These are phyloP conservation scores for Xylaria sp. DNA, from an alignment of 2,329 filamentous ascomycete genomes.

Conservation along the genomic window DNA sequence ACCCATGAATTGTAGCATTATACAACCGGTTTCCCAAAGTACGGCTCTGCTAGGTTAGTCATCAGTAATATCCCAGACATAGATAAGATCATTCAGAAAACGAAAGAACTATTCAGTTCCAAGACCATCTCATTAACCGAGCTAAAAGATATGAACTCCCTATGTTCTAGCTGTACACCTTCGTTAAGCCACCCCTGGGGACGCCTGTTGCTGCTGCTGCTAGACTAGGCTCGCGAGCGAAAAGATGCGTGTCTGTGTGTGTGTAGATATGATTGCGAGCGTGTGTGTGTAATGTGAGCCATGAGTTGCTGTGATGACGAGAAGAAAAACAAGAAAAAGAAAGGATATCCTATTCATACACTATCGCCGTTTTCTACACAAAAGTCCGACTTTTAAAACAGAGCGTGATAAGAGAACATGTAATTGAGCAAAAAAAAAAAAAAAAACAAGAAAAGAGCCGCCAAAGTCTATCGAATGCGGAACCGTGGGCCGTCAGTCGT, in stretches of 20 bases:
- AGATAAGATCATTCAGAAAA: background rate
- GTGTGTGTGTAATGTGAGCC: background rate
- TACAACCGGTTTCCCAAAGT: background rate
- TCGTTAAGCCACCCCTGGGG: slow-evolving; percentile 8
- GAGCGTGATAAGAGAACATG: slow-evolving; percentile 21
- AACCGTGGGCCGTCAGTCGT: slow-evolving; percentile 38
- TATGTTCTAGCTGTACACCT: slow-evolving; percentile 22
- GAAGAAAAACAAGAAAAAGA: slow-evolving; percentile 38
- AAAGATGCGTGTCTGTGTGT: slow-evolving; percentile 6
- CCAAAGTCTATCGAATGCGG: slow-evolving; percentile 37
- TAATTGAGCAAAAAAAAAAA: slow-evolving; percentile 9
- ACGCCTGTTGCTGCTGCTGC: slow-evolving; percentile 15
- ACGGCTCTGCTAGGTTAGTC: background rate
- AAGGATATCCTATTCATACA: slow-evolving; percentile 57
- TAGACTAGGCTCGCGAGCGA: slow-evolving; percentile 15
- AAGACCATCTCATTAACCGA: slow-evolving; percentile 31
- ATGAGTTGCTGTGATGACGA: slow-evolving; percentile 12
- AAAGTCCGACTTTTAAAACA: slow-evolving; percentile 39
- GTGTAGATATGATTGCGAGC: slow-evolving; percentile 20
- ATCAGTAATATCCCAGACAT: background rate
- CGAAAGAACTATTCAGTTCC: slow-evolving; percentile 9
- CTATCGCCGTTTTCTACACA: slow-evolving; percentile 37
- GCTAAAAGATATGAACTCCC: slow-evolving; percentile 19
- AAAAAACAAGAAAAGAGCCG: slow-evolving; percentile 17
- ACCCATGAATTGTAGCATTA: no score